phyloP scores from a whole-genome alignment of 768 basidiomycete species.

The Kwoniella shandongensis region DNA sequence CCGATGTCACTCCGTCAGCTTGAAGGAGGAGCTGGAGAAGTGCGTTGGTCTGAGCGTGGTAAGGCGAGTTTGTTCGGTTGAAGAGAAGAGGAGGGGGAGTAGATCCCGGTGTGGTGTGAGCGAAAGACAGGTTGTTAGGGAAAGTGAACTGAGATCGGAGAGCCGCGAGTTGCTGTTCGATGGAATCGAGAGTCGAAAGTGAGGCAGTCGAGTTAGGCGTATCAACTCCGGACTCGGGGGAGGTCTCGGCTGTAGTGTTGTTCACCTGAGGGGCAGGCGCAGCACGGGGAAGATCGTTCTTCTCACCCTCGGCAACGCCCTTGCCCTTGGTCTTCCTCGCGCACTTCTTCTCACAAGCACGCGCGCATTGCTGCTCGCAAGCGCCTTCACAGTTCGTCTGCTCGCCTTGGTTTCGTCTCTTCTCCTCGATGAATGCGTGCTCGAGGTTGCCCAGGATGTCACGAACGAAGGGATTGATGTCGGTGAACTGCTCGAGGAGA shows the following conservation, averaged over 20 bases:
- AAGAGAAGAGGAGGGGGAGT: slow-evolving; percentile 58
- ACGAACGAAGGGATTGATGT: slow-evolving; percentile 42
- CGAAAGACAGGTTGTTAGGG: slow-evolving; percentile 37
- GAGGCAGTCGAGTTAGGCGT: slow-evolving; percentile 15
- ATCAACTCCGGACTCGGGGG: slow-evolving; percentile 8
- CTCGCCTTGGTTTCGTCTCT: slow-evolving; percentile 8
- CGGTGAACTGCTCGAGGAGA: slow-evolving; percentile 29
- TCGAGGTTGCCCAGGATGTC: slow-evolving; percentile 46
- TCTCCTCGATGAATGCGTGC: slow-evolving; percentile 32
- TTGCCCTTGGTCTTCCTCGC: slow-evolving; percentile 39
- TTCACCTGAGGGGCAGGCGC: slow-evolving; percentile 13
- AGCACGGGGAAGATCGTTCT: slow-evolving; percentile 14
- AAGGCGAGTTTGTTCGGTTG: slow-evolving; percentile 62
- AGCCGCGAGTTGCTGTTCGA: slow-evolving; percentile 30
- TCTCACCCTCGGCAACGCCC: slow-evolving; percentile 40
- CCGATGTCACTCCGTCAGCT: slow-evolving; percentile 69
- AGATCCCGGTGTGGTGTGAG: slow-evolving; percentile 14
- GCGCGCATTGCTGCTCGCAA: slow-evolving; percentile 1
- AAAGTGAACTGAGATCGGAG: slow-evolving; percentile 35
- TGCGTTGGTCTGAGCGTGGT: slow-evolving; percentile 66
- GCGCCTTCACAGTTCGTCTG: background rate
- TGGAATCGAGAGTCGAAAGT: slow-evolving; percentile 27
- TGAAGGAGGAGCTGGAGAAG: slow-evolving; percentile 65
- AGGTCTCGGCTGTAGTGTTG: slow-evolving; percentile 8
- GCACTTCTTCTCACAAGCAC: slow-evolving; percentile 4